Base-by-base conservation (phyloP, 176 grass and related monocot genomes). In the Pharus latifolius region DNA sequence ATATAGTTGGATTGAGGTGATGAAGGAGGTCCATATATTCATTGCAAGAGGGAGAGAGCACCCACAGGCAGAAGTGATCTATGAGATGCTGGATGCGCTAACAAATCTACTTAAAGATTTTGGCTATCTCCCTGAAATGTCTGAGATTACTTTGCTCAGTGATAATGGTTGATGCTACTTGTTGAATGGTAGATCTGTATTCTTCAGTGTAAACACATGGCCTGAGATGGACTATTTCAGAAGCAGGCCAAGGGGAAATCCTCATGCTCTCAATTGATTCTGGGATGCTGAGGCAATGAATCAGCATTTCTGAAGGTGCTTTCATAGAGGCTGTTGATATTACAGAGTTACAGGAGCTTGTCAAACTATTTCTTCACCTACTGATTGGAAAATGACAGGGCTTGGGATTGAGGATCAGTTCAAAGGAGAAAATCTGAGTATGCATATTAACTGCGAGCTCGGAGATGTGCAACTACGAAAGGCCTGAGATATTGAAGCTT, bases 1-100 rank as follows among this genome's bases (percentile, higher is more conserved):
- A 65, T 83, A 77, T 68, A 93, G 86, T 59, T 82, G 76, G 72
- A 78, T 90, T 69, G 69, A 96, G 69, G 87, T 84, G 63, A 75
- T 74, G 49, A 85, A 83, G 67, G 79, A 80, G 74, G 72, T 84
- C 42, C 84, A 76, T 65, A 78, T 74, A 1, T 88, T 85, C 67
- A 79, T 84, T 57, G 67, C 74, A 52, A 68, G 61, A 74, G 76
- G 80, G 49, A 63, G 55, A 45, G 66, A 84, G 8, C 83, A 83
- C 50, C 71, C 38, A 3, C 47, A 84, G 42, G 48, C 66, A 68
- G 80, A 91, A 40, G 23, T 63, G 50, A 80, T 91, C 79, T 76
- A 80, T 75, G 49, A 51, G 42, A 73, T 78, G 69, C 57, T 87
- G 61, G 83, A 91, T 63, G 66, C 69, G 23, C 34, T 84, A 51